Conservation (phyloP, 129 eudicot species). For the Tanacetum coccineum region DNA sequence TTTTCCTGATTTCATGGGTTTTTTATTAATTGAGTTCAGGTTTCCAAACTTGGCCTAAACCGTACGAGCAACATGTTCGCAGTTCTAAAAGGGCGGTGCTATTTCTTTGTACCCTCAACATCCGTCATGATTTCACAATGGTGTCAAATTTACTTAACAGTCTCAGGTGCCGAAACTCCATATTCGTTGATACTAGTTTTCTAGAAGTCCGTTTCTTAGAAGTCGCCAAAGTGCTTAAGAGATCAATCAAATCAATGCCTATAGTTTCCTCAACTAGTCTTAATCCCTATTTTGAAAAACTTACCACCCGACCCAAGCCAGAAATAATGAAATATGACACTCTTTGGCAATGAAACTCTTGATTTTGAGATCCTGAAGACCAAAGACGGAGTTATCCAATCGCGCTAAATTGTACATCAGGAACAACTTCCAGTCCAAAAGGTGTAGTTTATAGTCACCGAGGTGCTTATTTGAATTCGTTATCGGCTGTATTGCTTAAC, state of each 20-base stretch:
- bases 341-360: slow-evolving; percentile 27
- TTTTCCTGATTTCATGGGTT: not conserved
- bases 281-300: slow-evolving; percentile 24
- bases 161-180: slow-evolving; percentile 23
- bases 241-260: slow-evolving; percentile 16
- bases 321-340: slow-evolving; percentile 6
- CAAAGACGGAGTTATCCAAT: slow-evolving; percentile 28
- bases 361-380: slow-evolving; percentile 32
- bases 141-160: slow-evolving; percentile 29
- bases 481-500: too few species aligned
- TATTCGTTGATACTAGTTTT: slow-evolving; percentile 34
- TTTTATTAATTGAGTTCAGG: slow-evolving; percentile 23
- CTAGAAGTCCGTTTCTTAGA: too few species aligned
- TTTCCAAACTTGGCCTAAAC: slow-evolving; percentile 35
- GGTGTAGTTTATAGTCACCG: too few species aligned
- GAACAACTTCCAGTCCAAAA: too few species aligned
- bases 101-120: slow-evolving; percentile 39
- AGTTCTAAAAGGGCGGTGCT: slow-evolving; percentile 46
- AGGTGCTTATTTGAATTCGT: too few species aligned
- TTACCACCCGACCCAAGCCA: not conserved
- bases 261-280: slow-evolving; percentile 28
- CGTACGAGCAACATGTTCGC: slow-evolving; percentile 44
- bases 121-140: slow-evolving; percentile 39
- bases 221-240: slow-evolving; percentile 21
- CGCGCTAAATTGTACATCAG: too few species aligned